These are phyloP conservation scores for Acanthamoeba healyi DNA, from an alignment of 208 protist genomes.

Conservation along the genomic window DNA sequence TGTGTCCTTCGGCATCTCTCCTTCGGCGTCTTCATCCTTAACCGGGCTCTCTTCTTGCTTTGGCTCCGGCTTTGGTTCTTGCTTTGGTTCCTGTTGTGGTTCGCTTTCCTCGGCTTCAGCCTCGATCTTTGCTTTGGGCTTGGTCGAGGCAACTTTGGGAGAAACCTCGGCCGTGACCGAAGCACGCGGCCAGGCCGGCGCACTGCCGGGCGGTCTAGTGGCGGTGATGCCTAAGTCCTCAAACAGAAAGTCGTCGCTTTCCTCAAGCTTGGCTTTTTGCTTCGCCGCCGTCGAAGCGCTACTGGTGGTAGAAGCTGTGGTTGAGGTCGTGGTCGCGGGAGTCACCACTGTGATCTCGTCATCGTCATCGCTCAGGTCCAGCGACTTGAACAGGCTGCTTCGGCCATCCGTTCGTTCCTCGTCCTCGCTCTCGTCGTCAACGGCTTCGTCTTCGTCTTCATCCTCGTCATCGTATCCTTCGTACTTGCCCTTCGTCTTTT, in stretches of 20 bases:
- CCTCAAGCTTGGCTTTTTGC: neutral
- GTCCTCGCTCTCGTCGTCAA: neutral
- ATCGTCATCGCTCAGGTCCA: constrained; percentile 1
- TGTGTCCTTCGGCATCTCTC: neutral
- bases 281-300: neutral
- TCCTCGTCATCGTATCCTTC: neutral
- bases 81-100: neutral
- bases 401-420: neutral
- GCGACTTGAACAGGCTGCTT: neutral
- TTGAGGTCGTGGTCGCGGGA: too few relatives aligned
- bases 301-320: too few relatives aligned
- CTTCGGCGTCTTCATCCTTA: neutral
- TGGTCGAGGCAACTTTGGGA: neutral
- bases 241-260: neutral
- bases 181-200: neutral
- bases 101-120: neutral
- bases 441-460: neutral
- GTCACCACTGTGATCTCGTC: neutral
- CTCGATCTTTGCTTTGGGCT: neutral
- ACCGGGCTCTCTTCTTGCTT: neutral
- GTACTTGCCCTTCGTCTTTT: neutral
- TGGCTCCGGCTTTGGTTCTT: neutral
- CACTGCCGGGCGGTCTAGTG: neutral
- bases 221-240: neutral
- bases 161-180: neutral